Conservation (phyloP, 2,329 filamentous ascomycete genomes). For the Penicillium sp. region DNA sequence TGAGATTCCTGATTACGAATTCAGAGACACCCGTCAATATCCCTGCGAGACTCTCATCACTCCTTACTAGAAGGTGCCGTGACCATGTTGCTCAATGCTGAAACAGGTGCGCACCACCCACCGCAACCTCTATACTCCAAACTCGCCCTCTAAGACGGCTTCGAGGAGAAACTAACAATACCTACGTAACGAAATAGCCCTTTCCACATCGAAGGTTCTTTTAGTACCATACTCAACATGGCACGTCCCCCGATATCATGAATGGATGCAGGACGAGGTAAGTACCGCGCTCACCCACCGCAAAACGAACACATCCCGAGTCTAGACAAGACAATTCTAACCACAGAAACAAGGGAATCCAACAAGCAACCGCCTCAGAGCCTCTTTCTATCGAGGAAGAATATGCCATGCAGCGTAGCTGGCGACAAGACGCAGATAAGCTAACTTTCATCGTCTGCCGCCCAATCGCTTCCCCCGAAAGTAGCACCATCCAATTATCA, state of each 20-base stretch:
- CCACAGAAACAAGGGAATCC: conserved; percentile 58
- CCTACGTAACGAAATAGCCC: conserved; percentile 51
- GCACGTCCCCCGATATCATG: conserved; percentile 81
- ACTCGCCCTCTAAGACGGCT: background rate
- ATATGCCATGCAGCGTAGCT: conserved; percentile 86
- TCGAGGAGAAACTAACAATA: background rate
- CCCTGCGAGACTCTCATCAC: background rate
- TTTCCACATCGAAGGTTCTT: conserved; percentile 66
- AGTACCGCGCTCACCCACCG: background rate
- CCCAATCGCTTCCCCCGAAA: conserved; percentile 32
- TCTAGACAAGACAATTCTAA: background rate
- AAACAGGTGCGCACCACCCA: conserved; percentile 30
- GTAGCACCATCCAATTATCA: background rate
- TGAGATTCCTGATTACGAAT: background rate
- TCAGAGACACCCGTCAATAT: background rate
- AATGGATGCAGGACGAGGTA: conserved; percentile 86
- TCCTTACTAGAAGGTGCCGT: background rate
- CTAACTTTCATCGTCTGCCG: conserved; percentile 86
- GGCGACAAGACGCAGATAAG: conserved; percentile 81
- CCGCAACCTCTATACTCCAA: background rate
- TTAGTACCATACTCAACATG: conserved; percentile 81
- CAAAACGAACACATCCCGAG: background rate
- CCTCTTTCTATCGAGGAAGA: conserved; percentile 78
- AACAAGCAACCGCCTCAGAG: conserved; percentile 83
- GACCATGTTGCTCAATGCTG: conserved; percentile 38